Evolutionary conservation across 768 basidiomycete species (phyloP).

Genomic region (Cytidiella melzeri): DNA sequence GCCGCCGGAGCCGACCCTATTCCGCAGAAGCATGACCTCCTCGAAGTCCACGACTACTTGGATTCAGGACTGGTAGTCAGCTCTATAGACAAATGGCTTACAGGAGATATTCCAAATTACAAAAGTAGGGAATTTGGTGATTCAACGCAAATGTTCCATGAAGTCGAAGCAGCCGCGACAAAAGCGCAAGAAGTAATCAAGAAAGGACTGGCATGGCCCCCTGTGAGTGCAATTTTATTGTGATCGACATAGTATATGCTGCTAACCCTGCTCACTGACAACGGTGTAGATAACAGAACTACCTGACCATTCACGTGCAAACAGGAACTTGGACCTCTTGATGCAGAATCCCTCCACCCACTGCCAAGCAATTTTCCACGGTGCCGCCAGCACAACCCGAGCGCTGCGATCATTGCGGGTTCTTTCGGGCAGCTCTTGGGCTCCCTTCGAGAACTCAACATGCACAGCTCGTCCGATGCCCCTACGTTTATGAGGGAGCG

Average conservation of each 20-base stretch:
- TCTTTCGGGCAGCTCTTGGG: not conserved
- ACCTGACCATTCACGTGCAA: too few species aligned
- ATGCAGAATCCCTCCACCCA: slow-evolving; percentile 52
- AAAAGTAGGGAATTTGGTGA: too few species aligned
- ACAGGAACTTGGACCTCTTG: slow-evolving; percentile 65
- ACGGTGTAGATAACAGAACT: too few species aligned
- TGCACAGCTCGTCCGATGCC: not conserved
- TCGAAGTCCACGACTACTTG: slow-evolving; percentile 79
- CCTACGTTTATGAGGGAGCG: slow-evolving; percentile 44
- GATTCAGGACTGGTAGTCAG: slow-evolving; percentile 63
- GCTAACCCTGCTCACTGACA: too few species aligned
- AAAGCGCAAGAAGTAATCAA: not conserved
- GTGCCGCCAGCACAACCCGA: slow-evolving; percentile 56
- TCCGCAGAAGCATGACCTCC: slow-evolving; percentile 58
- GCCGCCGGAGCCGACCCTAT: slow-evolving; percentile 46
- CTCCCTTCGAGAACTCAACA: not conserved
- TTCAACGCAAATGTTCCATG: too few species aligned
- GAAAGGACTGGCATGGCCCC: slow-evolving; percentile 40
- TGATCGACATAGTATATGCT: too few species aligned
- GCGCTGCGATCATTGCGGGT: slow-evolving; percentile 36
- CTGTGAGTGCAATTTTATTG: too few species aligned
- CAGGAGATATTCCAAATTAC: slow-evolving; percentile 54
- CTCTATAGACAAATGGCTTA: slow-evolving; percentile 76
- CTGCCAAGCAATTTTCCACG: slow-evolving; percentile 56
- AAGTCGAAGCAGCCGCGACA: not conserved